Conservation (phyloP, 495 filamentous ascomycete species). For the Aspergillus leporis region DNA sequence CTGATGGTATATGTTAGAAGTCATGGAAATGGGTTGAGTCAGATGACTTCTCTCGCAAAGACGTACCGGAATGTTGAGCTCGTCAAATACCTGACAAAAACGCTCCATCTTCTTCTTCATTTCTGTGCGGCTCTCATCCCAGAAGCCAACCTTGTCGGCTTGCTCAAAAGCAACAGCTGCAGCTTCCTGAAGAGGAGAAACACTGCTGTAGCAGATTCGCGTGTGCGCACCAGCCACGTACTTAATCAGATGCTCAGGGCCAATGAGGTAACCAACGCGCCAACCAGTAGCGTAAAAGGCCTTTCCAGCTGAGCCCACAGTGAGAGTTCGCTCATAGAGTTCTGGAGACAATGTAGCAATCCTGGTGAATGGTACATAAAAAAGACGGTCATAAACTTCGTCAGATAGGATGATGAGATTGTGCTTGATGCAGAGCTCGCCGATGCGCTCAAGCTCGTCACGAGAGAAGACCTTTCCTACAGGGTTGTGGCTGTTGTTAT, state of each 20-base stretch:
- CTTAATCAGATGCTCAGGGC: constrained; percentile 83
- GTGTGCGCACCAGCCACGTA: constrained; percentile 93
- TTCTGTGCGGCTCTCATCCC: constrained; percentile 77
- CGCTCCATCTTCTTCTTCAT: constrained; percentile 87
- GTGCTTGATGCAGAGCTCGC: constrained; percentile 86
- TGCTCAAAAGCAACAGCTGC: constrained; percentile 94
- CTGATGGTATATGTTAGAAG: constrained; percentile 13
- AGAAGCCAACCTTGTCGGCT: constrained; percentile 82
- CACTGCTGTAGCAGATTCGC: constrained; percentile 91
- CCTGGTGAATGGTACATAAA: constrained; percentile 90
- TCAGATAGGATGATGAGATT: constrained; percentile 95
- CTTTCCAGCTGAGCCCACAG: constrained; percentile 93
- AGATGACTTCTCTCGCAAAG: not conserved
- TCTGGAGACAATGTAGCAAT: constrained; percentile 87
- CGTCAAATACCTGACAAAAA: constrained; percentile 86
- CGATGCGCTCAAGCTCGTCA: constrained; percentile 81
- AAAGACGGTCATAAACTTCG: constrained; percentile 94
- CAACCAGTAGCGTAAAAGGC: constrained; percentile 98
- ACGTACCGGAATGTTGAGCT: constrained; percentile 75
- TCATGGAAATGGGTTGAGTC: not conserved
- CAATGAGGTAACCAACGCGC: constrained; percentile 95
- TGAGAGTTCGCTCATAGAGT: constrained; percentile 82
- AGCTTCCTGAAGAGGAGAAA: constrained; percentile 92
- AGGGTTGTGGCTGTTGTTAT: constrained; percentile 73
- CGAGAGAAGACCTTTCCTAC: constrained; percentile 91